These are phyloP conservation scores for Phytophthora lateralis DNA, from an alignment of 352 stramenopile species.

Conservation along the genomic window DNA sequence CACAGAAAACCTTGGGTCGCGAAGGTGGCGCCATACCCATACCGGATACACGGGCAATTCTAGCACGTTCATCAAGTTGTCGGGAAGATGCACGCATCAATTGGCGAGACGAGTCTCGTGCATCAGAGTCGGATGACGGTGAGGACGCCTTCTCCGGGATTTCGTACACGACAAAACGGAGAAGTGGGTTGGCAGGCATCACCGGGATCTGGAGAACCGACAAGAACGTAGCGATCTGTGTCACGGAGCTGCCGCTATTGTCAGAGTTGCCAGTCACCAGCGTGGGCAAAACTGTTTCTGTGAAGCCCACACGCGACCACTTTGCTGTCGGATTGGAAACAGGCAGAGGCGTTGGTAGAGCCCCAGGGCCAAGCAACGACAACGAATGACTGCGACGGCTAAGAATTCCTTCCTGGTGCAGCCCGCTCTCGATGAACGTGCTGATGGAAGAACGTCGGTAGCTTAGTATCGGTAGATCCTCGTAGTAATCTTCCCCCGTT, in stretches of 20 bases:
- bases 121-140: conserved; percentile 28
- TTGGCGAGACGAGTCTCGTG: conserved; percentile 27
- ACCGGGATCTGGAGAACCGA: conserved; percentile 81
- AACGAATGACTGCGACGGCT: conserved; percentile 56
- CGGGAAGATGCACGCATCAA: conserved; percentile 50
- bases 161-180: conserved; percentile 87
- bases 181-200: conserved; percentile 60
- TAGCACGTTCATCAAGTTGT: conserved; percentile 64
- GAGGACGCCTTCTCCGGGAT: conserved; percentile 54
- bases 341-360: conserved; percentile 35
- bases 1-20: conserved; percentile 75
- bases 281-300: conserved; percentile 76
- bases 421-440: conserved; percentile 69
- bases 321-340: conserved; percentile 39
- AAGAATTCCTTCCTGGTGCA: conserved; percentile 71
- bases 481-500: conserved; percentile 56
- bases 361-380: conserved; percentile 36
- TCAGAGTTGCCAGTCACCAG: conserved; percentile 44
- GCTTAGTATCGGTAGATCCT: conserved; percentile 47
- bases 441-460: conserved; percentile 75
- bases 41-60: conserved; percentile 56
- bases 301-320: conserved; percentile 78
- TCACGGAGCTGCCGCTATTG: conserved; percentile 29
- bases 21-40: conserved; percentile 63
- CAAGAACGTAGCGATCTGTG: conserved; percentile 75